phyloP scores from a whole-genome alignment of 2,329 filamentous ascomycete species.

The Penicillium occitanis region DNA sequence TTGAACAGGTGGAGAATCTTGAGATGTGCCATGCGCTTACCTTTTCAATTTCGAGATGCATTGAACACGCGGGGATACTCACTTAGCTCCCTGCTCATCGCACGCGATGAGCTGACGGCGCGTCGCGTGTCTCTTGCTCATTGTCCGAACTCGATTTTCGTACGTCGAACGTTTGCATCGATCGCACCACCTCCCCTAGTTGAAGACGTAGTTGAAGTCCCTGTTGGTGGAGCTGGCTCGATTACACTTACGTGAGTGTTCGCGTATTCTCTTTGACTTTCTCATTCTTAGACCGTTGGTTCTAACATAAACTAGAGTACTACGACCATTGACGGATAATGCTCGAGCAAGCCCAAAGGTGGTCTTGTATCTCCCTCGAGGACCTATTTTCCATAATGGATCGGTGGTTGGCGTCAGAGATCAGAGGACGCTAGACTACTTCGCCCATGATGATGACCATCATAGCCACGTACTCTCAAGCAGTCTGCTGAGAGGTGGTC shows the following conservation, averaged over 20 bases:
- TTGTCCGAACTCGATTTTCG: not conserved
- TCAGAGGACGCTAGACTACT: constrained; percentile 9
- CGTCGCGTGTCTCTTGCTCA: constrained; percentile 13
- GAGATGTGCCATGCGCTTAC: constrained; percentile 9
- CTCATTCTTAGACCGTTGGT: not conserved
- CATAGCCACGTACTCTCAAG: not conserved
- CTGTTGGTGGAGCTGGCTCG: constrained; percentile 21
- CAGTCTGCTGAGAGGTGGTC: not conserved
- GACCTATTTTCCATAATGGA: constrained; percentile 13
- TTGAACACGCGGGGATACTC: not conserved
- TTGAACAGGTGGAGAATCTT: not conserved
- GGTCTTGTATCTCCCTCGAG: constrained; percentile 21
- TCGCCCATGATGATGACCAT: not conserved
- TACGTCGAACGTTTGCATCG: constrained; percentile 17
- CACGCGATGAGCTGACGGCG: not conserved
- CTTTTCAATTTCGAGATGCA: not conserved
- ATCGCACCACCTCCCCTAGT: constrained; percentile 3
- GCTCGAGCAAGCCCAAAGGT: constrained; percentile 13
- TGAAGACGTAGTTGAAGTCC: constrained; percentile 19
- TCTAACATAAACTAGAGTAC: not conserved
- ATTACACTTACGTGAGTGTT: constrained; percentile 16
- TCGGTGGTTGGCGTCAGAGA: not conserved
- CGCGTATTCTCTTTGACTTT: not conserved
- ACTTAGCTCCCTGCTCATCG: not conserved
- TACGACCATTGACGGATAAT: constrained; percentile 6